A percentile compares a stretch with the other conserved stretches of the same genome.
These are phyloP conservation scores for Herpetomonas samuelpessoai DNA, from an alignment of 208 protist species.

Conservation along the genomic window DNA sequence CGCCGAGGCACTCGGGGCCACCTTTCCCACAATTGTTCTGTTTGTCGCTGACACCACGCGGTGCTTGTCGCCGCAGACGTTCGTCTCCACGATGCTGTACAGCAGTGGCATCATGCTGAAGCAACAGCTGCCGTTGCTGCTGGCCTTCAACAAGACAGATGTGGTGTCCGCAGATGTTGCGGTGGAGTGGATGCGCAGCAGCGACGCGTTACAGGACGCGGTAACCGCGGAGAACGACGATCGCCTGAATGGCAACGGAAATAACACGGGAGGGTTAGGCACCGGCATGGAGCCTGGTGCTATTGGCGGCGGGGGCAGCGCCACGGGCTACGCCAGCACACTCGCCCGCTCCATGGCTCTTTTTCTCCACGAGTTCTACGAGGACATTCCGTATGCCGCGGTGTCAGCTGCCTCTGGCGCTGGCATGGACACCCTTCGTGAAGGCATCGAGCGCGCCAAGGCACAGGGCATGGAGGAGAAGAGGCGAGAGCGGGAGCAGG, in stretches of 20 bases:
- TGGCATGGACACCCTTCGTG: slow-evolving; percentile 90
- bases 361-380: slow-evolving; percentile 98
- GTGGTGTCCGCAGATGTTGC: slow-evolving; percentile 83
- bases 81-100: slow-evolving; percentile 99
- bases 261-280: slow-evolving; percentile 13
- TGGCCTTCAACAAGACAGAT: slow-evolving; percentile 99
- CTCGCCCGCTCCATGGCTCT: slow-evolving; percentile 94
- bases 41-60: slow-evolving; percentile 98
- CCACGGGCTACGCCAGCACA: slow-evolving; percentile 78
- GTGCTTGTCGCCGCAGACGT: slow-evolving; percentile 93
- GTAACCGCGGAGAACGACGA: slow-evolving; percentile 32
- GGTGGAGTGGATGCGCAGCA: slow-evolving; percentile 95
- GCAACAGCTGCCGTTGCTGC: slow-evolving; percentile 96
- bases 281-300: slow-evolving; percentile 12
- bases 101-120: slow-evolving; percentile 98
- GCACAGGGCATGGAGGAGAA: slow-evolving; percentile 61
- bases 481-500: slow-evolving; percentile 6
- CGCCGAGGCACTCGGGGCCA: slow-evolving; percentile 92
- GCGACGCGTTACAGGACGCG: slow-evolving; percentile 79
- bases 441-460: slow-evolving; percentile 59
- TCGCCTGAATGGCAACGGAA: slow-evolving; percentile 2
- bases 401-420: slow-evolving; percentile 93
- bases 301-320: slow-evolving; percentile 6
- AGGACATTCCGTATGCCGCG: slow-evolving; percentile 80
- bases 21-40: slow-evolving; percentile 94